phyloP scores from a whole-genome alignment of 2,329 filamentous ascomycete species.

The Scedosporium minutisporum region DNA sequence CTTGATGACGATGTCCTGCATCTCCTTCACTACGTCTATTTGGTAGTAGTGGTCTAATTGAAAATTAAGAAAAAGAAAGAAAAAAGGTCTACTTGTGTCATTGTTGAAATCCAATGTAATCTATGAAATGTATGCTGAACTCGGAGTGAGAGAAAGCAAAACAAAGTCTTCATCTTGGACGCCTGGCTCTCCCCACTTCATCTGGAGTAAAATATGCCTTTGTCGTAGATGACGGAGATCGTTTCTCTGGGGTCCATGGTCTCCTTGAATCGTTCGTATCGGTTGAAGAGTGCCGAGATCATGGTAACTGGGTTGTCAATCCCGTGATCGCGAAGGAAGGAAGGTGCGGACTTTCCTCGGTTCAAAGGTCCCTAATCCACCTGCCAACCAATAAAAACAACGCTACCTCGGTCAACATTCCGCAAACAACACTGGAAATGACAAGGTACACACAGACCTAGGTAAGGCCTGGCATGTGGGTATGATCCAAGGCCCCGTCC shows the following conservation, averaged over 20 bases:
- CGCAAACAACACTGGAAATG: conserved; percentile 10
- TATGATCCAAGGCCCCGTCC: conserved; percentile 10
- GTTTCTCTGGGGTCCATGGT: neutral
- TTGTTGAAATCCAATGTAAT: no score
- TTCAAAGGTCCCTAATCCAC: neutral
- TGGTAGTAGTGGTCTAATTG: no score
- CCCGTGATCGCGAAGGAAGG: neutral
- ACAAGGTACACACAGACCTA: conserved; percentile 11
- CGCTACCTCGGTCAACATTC: conserved; percentile 10
- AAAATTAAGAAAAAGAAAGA: no score
- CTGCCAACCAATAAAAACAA: conserved; percentile 13
- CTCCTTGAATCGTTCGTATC: neutral
- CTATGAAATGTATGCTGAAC: no score
- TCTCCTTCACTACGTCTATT: no score
- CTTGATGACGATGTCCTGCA: no score
- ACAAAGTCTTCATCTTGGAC: no score
- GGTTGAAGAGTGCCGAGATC: neutral
- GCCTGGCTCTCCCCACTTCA: no score
- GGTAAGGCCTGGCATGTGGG: conserved; percentile 13
- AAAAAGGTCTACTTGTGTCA: no score
- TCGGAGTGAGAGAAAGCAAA: no score
- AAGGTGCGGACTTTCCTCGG: conserved; percentile 4
- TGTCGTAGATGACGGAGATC: neutral
- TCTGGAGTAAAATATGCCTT: neutral
- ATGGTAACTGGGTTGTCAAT: neutral